These are phyloP conservation scores for Mytilinidion resinicola DNA, from an alignment of 495 filamentous ascomycete genomes.

Conservation along the genomic window DNA sequence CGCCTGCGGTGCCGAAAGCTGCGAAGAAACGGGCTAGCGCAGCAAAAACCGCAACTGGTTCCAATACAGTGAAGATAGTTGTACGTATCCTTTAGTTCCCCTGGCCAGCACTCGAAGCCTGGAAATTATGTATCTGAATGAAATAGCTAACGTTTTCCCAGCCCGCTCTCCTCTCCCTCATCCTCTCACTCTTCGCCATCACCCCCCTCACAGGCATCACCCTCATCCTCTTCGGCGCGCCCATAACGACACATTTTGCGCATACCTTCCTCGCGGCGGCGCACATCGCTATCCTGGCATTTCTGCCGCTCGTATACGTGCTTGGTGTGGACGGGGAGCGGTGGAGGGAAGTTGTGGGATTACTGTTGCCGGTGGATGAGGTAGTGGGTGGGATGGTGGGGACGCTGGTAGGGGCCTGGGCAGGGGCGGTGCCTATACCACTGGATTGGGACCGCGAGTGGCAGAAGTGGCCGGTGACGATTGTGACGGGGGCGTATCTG, in stretches of 20 bases:
- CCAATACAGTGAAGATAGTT: conserved; percentile 20
- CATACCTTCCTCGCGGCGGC: conserved; percentile 74
- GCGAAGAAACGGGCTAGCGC: conserved; percentile 18
- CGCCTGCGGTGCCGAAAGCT: conserved; percentile 28
- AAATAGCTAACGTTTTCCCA: conserved; percentile 29
- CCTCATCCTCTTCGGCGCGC: conserved; percentile 85
- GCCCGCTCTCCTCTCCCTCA: conserved; percentile 56
- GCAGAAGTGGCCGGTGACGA: conserved; percentile 96
- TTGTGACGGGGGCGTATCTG: conserved; percentile 64
- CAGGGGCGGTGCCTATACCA: conserved; percentile 87
- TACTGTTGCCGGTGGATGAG: conserved; percentile 56
- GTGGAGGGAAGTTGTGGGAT: conserved; percentile 66
- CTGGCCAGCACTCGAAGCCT: background rate
- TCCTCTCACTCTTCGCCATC: conserved; percentile 50
- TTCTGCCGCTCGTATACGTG: conserved; percentile 70
- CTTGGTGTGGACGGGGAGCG: conserved; percentile 67
- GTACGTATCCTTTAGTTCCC: conserved; percentile 19
- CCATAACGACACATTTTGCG: conserved; percentile 70
- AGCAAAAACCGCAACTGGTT: too few species aligned
- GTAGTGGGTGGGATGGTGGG: conserved; percentile 61
- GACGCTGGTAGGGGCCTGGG: conserved; percentile 59
- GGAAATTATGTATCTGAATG: background rate
- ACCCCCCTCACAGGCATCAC: conserved; percentile 56
- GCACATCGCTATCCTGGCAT: conserved; percentile 70
- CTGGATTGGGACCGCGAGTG: conserved; percentile 94